Conservation (phyloP, 495 filamentous ascomycete genomes). For the Annulohypoxylon moriforme region DNA sequence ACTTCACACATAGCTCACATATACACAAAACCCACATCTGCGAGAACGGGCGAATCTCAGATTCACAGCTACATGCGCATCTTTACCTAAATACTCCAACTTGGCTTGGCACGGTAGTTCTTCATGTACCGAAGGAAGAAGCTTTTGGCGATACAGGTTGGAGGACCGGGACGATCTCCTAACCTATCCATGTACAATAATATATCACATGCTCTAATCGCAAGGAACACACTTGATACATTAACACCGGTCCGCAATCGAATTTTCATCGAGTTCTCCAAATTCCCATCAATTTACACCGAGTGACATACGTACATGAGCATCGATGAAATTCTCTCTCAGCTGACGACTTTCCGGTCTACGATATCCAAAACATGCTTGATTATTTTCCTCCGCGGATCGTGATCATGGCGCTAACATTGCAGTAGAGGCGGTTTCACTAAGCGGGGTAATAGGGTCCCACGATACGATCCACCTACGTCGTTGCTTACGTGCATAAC, state of each 20-base stretch:
- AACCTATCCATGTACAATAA: not conserved
- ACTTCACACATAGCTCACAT: not conserved
- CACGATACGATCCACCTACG: not conserved
- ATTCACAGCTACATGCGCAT: not conserved
- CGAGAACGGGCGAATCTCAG: not conserved
- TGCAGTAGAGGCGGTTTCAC: not conserved
- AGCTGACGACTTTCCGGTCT: no score
- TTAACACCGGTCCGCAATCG: not conserved
- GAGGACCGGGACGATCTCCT: not conserved
- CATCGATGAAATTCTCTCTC: no score
- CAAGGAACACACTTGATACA: not conserved
- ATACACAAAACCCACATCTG: not conserved
- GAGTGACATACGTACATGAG: no score
- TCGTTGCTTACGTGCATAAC: conserved; percentile 4
- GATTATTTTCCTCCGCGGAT: not conserved
- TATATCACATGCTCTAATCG: not conserved
- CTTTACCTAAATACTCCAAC: conserved; percentile 12
- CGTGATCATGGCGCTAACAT: not conserved
- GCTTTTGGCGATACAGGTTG: not conserved
- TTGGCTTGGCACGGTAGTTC: conserved; percentile 17
- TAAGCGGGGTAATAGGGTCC: conserved; percentile 21
- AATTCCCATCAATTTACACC: no score
- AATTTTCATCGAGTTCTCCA: not conserved
- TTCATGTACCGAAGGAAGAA: conserved; percentile 12
- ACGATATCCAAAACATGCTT: no score